phyloP scores from a whole-genome alignment of 805 yeast species.

The Candida vartiovaarae region DNA sequence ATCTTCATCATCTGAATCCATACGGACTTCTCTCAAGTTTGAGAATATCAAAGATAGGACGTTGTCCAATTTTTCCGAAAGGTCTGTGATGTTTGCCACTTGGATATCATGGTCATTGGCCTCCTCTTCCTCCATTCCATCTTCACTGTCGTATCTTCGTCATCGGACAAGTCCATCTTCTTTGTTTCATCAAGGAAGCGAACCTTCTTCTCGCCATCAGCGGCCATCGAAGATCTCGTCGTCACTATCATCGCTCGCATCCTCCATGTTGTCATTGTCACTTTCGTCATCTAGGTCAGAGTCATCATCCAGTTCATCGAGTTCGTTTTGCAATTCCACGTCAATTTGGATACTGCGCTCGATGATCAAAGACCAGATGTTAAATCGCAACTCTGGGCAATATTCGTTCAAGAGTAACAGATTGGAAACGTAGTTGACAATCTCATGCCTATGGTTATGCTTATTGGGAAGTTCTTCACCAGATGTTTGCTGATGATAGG shows the following conservation, averaged over 20 bases:
- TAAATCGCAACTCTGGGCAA: constrained; percentile 67
- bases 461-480: constrained; percentile 74
- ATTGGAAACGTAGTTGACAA: constrained; percentile 61
- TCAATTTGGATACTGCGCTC: constrained; percentile 82
- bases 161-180: constrained; percentile 4
- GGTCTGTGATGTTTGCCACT: constrained; percentile 37
- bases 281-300: constrained; percentile 26
- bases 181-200: constrained; percentile 15
- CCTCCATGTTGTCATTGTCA: constrained; percentile 27
- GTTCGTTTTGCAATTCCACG: constrained; percentile 83
- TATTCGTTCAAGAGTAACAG: constrained; percentile 53
- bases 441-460: constrained; percentile 44
- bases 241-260: constrained; percentile 23
- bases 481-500: constrained; percentile 54
- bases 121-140: constrained; percentile 40
- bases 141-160: constrained; percentile 23
- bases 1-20: constrained; percentile 37
- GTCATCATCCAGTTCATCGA: constrained; percentile 66
- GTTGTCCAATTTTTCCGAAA: constrained; percentile 66
- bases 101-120: constrained; percentile 21
- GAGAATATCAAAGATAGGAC: constrained; percentile 52
- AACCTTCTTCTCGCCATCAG: constrained; percentile 15
- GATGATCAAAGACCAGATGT: constrained; percentile 72
- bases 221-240: constrained; percentile 24
- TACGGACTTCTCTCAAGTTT: constrained; percentile 31